Percentiles rank a stretch among this genome's conserved stretches.
phyloP scores from a whole-genome alignment of 129 eudicot species.

The Centrapalus pauciflorus region DNA sequence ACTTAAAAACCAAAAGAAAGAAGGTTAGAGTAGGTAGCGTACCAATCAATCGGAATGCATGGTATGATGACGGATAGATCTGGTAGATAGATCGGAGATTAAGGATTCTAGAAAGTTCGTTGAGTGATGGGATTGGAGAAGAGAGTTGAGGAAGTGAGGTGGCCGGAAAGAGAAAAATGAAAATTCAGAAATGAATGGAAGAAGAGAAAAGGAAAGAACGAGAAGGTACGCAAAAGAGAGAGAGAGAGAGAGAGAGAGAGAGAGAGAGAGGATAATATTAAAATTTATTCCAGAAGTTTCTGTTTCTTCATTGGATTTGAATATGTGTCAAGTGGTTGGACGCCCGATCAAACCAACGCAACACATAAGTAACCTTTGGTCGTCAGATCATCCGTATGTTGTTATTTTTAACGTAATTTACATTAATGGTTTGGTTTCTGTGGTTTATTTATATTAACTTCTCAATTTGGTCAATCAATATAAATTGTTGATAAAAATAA shows the following conservation, averaged over 20 bases:
- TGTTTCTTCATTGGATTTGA: constrained; percentile 18
- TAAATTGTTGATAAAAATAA: no score
- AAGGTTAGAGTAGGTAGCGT: no score
- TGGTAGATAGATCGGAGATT: not conserved
- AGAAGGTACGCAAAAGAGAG: constrained; percentile 32
- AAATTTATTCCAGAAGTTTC: constrained; percentile 53
- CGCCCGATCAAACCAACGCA: constrained; percentile 18
- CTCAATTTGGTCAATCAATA: no score
- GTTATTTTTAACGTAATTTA: no score
- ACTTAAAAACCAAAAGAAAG: not conserved
- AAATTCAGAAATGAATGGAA: not conserved
- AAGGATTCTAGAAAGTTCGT: constrained; percentile 74
- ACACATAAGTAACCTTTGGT: no score
- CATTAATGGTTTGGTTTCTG: no score
- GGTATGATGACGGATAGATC: not conserved
- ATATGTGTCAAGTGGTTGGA: constrained; percentile 20
- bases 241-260: constrained; percentile 38
- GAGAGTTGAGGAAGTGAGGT: not conserved
- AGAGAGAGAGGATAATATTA: not conserved
- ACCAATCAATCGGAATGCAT: not conserved
- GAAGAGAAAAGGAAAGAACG: constrained; percentile 30
- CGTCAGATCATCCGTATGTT: no score
- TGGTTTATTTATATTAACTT: no score
- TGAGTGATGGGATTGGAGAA: constrained; percentile 9
- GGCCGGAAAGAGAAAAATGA: not conserved